Conservation (phyloP, 345 rosid species). For the Psidium friedrichsthalianum region DNA sequence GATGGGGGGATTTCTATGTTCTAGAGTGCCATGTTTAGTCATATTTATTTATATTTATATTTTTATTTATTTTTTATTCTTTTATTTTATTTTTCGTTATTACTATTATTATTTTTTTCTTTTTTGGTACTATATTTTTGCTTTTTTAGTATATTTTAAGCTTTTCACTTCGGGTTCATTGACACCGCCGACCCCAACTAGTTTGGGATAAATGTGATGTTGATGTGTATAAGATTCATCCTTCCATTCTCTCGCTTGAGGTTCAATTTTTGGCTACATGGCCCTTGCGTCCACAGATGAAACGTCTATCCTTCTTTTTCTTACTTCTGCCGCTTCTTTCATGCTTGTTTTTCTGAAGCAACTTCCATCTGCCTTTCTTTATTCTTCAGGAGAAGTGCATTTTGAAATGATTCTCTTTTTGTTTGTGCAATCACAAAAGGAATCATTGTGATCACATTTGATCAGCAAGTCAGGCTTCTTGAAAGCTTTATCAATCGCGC, state of each 20-base stretch:
- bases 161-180: too few relatives aligned
- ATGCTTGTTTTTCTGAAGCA: neutral
- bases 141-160: too few relatives aligned
- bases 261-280: neutral
- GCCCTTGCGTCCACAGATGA: neutral
- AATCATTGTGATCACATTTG: neutral
- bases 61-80: too few relatives aligned
- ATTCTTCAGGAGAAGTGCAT: neutral
- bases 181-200: too few relatives aligned
- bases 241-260: neutral
- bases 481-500: neutral
- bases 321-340: neutral
- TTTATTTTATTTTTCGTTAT: too few relatives aligned
- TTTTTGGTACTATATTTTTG: too few relatives aligned
- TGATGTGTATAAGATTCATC: too few relatives aligned
- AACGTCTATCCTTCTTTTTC: neutral
- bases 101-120: too few relatives aligned
- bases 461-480: neutral
- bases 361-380: neutral
- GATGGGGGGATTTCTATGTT: too few relatives aligned
- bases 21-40: too few relatives aligned
- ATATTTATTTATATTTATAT: too few relatives aligned
- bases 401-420: neutral
- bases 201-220: too few relatives aligned
- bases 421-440: neutral